Evolutionary conservation across 2,329 filamentous ascomycete genomes (phyloP), one percentile per base, ranked within the genome.

Genomic region (Kalaharituber pfeilii): DNA sequence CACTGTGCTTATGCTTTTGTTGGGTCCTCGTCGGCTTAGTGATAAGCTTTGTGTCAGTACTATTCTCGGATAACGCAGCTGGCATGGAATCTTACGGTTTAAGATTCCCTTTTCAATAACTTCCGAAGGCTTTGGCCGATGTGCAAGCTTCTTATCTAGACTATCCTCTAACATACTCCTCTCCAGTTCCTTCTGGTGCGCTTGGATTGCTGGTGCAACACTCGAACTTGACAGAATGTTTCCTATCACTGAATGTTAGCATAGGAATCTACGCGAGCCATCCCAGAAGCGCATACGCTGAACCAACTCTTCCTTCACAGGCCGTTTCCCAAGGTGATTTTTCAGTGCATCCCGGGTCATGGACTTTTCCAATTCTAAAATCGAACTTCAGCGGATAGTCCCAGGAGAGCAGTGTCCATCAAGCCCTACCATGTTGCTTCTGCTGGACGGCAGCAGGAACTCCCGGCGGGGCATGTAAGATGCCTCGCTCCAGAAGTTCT

Each of bases 101-200:
- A 64, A 59, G 47, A 63, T 63, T 2, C 62, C 62, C 53, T 63
- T 62, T 53, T 63, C 45, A 45, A 64, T 60, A 33, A 64, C 55
- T 30, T 62, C 58, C 30, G 62, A 59, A n/a, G 60, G 57, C 33
- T 55, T 52, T 3, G 62, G 62, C 22, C 62, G 50, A 18, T 62
- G 54, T 24, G 59, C 49, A n/a, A 64, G 55, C 51, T 64, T 63
- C 36, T 60, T 57, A 52, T 60, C 59, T 51, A 64, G 57, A 47
- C 55, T 61, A 42, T 63, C 62, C 51, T 58, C 59, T 30, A 62
- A 42, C 62, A 64, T 63, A 42, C 50, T 60, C 42, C 60, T 62
- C 54, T 64, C 61, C 49, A 64, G 49, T 51, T 64, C 62, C 53
- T 60, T 61, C 33, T 63, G 61, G 39, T 62, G 57, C 13, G 54